A percentile compares a stretch with the other conserved stretches of the same genome.
Evolutionary conservation across 176 grass and related monocot genomes (phyloP).

Genomic region (Ampelocalamus luodianensis): DNA sequence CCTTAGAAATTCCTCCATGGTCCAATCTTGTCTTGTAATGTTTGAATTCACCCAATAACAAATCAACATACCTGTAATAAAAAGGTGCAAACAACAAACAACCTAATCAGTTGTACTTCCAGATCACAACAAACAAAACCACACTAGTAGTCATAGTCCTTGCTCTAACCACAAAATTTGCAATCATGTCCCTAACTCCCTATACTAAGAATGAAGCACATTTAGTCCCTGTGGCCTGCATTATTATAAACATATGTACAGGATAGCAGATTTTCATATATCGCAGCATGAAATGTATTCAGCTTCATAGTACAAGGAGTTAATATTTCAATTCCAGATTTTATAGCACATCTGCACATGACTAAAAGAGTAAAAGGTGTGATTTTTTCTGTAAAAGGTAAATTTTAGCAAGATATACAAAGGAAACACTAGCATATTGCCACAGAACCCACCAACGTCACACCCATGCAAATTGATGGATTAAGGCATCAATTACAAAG

Average conservation of each 20-base stretch:
- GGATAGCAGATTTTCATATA: neutral
- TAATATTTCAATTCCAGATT: neutral
- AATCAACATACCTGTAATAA: slow-evolving; percentile 86
- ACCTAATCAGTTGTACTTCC: slow-evolving; percentile 12
- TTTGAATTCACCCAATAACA: slow-evolving; percentile 98
- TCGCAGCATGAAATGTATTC: slow-evolving; percentile 21
- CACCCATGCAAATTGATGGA: slow-evolving; percentile 21
- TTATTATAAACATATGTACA: neutral
- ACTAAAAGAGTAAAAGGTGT: slow-evolving; percentile 5
- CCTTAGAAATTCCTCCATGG: slow-evolving; percentile 87
- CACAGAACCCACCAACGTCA: slow-evolving; percentile 11
- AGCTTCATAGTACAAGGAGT: slow-evolving; percentile 1
- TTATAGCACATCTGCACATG: slow-evolving; percentile 17
- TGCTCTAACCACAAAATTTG: neutral
- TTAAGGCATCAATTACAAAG: neutral
- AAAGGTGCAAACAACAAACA: slow-evolving; percentile 30
- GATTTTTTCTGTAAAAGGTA: slow-evolving; percentile 13
- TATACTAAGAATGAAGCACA: slow-evolving; percentile 21
- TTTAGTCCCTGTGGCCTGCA: neutral
- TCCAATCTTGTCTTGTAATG: slow-evolving; percentile 97
- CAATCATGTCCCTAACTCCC: slow-evolving; percentile 14
- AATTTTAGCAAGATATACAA: slow-evolving; percentile 16
- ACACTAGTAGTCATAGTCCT: neutral
- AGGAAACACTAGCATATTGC: slow-evolving; percentile 19
- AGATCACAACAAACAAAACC: slow-evolving; percentile 16